Evolutionary conservation across 768 basidiomycete species (phyloP).

Genomic region (Phylloporus rhodoxanthus): DNA sequence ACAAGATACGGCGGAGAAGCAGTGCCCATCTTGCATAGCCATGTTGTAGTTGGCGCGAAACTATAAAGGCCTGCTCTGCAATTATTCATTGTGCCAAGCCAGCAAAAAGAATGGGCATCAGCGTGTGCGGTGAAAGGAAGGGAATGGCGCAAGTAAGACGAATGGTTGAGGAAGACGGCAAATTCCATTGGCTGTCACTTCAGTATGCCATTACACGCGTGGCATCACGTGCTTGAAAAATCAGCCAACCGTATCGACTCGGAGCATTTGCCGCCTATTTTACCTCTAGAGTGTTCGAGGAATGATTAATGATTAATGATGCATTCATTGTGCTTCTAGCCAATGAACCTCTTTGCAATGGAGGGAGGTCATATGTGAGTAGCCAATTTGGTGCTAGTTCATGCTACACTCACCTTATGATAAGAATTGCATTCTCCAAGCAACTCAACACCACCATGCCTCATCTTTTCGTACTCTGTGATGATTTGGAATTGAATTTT

Average conservation of each 20-base stretch:
- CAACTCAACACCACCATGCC: background rate
- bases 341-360: background rate
- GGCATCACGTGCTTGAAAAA: slow-evolving; percentile 21
- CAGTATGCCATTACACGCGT: slow-evolving; percentile 1
- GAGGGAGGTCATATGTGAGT: background rate
- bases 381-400: background rate
- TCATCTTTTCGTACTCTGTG: background rate
- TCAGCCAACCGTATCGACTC: slow-evolving; percentile 1
- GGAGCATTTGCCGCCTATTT: background rate
- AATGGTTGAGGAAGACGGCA: background rate
- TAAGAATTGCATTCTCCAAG: background rate
- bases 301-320: background rate
- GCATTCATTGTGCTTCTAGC: background rate
- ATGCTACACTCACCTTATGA: background rate
- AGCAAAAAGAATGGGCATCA: slow-evolving; percentile 3
- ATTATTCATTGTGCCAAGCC: slow-evolving; percentile 16
- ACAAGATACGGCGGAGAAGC: slow-evolving; percentile 25
- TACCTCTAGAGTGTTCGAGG: background rate
- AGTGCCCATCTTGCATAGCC: slow-evolving; percentile 18
- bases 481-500: background rate
- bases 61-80: slow-evolving; percentile 26
- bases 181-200: slow-evolving; percentile 2
- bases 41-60: slow-evolving; percentile 16
- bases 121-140: background rate
- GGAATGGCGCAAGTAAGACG: background rate